Evolutionary conservation across 768 basidiomycete genomes (phyloP).

Genomic region (Mycena olivaceomarginata): DNA sequence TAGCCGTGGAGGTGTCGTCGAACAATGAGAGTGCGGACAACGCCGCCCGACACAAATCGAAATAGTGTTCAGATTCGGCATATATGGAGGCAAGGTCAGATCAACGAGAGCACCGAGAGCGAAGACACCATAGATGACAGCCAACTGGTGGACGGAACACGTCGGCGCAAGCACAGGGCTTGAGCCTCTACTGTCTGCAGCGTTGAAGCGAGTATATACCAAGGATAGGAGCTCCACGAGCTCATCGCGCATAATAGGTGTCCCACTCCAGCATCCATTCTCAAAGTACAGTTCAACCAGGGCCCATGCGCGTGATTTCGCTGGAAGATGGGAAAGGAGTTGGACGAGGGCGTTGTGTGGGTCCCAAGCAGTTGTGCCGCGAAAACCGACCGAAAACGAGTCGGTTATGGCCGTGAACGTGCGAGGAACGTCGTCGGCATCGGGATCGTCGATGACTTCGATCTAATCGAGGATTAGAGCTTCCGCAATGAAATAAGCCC

Average conservation of each 20-base stretch:
- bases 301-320: slow-evolving; percentile 1
- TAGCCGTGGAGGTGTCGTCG: neutral
- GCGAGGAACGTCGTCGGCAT: neutral
- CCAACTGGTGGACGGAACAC: slow-evolving; percentile 11
- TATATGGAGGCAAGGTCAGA: slow-evolving; percentile 1
- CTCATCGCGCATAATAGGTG: slow-evolving; percentile 14
- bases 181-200: neutral
- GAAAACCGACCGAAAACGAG: neutral
- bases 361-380: neutral
- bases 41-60: slow-evolving; percentile 16
- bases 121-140: slow-evolving; percentile 18
- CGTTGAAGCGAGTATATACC: neutral
- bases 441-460: neutral
- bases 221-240: neutral
- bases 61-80: slow-evolving; percentile 12
- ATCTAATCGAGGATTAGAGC: neutral
- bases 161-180: too few species aligned
- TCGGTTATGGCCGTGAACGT: slow-evolving; percentile 8
- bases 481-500: neutral
- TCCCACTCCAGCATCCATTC: slow-evolving; percentile 26
- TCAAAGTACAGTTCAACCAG: slow-evolving; percentile 17
- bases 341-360: neutral
- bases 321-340: neutral
- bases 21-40: slow-evolving; percentile 3
- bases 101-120: slow-evolving; percentile 26